Conservation (phyloP, 2,329 filamentous ascomycete species). For the Ophiostoma piceae region DNA sequence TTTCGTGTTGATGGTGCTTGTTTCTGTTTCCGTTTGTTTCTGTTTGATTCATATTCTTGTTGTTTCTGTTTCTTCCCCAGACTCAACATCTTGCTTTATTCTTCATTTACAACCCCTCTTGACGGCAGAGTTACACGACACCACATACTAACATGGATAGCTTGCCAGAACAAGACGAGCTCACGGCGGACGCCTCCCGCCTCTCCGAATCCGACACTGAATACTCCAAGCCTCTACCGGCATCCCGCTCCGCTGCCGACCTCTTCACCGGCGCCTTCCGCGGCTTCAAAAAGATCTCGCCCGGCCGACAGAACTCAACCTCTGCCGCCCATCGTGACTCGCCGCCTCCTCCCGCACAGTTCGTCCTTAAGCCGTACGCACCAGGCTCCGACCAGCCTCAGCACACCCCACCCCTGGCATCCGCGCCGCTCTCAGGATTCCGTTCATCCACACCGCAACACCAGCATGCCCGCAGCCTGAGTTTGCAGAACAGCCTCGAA, state of each 20-base stretch:
- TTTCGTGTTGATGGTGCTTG: constrained; percentile 3
- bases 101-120: constrained; percentile 26
- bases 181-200: constrained; percentile 35
- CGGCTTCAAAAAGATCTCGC: constrained; percentile 46
- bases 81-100: neutral
- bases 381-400: constrained; percentile 22
- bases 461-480: constrained; percentile 52
- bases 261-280: constrained; percentile 49
- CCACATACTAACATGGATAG: constrained; percentile 32
- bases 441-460: constrained; percentile 28
- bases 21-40: constrained; percentile 1
- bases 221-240: constrained; percentile 36
- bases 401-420: constrained; percentile 28
- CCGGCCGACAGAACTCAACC: constrained; percentile 40
- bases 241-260: constrained; percentile 41
- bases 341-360: constrained; percentile 28
- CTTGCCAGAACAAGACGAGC: constrained; percentile 32
- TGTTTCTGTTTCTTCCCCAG: neutral
- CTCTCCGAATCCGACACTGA: constrained; percentile 45
- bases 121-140: neutral
- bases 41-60: neutral
- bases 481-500: constrained; percentile 51
- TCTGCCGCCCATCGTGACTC: constrained; percentile 36
- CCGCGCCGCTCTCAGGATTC: constrained; percentile 30
- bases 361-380: constrained; percentile 35